phyloP scores from a whole-genome alignment of 106 monocot species.

The Chionographis japonica region DNA sequence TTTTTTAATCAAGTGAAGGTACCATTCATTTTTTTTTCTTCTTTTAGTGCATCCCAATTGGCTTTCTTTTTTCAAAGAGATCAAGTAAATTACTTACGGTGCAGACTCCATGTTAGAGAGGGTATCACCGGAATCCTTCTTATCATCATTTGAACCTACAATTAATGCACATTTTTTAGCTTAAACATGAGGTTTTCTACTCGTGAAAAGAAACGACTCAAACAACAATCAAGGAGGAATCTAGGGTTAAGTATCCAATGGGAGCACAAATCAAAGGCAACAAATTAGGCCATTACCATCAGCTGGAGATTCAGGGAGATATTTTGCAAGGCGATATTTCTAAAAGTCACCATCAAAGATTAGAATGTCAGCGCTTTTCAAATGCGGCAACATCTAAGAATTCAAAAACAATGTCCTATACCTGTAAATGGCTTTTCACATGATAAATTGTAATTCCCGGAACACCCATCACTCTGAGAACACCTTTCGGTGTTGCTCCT shows the following conservation, averaged over 20 bases:
- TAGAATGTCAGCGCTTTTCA: not conserved
- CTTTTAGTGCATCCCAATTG: too few species aligned
- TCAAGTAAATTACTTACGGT: constrained; percentile 37
- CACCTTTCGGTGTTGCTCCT: constrained; percentile 92
- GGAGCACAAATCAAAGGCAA: not conserved
- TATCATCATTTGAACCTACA: constrained; percentile 60
- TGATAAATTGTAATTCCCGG: constrained; percentile 85
- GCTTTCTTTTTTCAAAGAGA: not conserved
- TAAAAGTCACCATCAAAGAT: constrained; percentile 11
- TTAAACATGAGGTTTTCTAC: too few species aligned
- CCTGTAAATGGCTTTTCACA: constrained; percentile 92
- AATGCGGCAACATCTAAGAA: not conserved
- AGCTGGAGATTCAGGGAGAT: constrained; percentile 72
- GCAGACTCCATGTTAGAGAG: constrained; percentile 40
- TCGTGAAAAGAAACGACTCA: too few species aligned
- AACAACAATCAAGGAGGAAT: not conserved
- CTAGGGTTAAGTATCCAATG: not conserved
- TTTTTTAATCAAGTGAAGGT: too few species aligned
- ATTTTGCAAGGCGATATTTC: constrained; percentile 87
- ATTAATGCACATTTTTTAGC: not conserved
- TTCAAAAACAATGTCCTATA: not conserved
- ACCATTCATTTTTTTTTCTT: too few species aligned
- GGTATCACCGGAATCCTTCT: constrained; percentile 45
- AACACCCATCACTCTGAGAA: constrained; percentile 75
- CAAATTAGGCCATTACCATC: constrained; percentile 35